phyloP scores from a whole-genome alignment of 306 rosid species.

The Comarum palustre region DNA sequence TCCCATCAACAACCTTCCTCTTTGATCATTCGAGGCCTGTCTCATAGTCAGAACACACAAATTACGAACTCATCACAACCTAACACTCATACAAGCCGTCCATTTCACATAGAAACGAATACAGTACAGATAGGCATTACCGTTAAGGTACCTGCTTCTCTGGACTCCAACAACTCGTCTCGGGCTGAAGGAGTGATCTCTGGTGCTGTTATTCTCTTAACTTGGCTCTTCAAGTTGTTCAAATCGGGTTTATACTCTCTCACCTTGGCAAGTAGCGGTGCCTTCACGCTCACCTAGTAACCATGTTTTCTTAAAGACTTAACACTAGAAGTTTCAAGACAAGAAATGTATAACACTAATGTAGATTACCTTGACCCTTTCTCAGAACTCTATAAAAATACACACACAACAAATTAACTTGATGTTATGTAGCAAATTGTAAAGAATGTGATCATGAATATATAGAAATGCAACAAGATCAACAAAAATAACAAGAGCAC shows the following conservation, averaged over 20 bases:
- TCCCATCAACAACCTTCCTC: constrained; percentile 51
- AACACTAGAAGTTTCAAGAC: too few species aligned
- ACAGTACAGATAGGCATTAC: constrained; percentile 28
- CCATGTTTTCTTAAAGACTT: too few species aligned
- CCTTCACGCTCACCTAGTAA: too few species aligned
- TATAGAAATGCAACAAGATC: too few species aligned
- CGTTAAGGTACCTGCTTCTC: constrained; percentile 37
- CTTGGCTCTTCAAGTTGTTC: constrained; percentile 45
- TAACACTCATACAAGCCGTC: background rate
- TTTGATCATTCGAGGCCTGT: constrained; percentile 55
- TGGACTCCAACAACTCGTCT: constrained; percentile 45
- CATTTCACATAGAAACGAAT: background rate
- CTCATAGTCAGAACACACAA: constrained; percentile 2
- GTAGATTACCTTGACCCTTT: too few species aligned
- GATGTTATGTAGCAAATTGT: too few species aligned
- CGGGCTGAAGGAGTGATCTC: constrained; percentile 30
- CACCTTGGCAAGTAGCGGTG: constrained; percentile 50
- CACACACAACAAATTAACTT: too few species aligned
- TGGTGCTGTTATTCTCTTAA: constrained; percentile 39
- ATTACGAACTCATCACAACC: background rate
- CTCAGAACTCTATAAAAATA: too few species aligned
- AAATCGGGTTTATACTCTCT: constrained; percentile 52
- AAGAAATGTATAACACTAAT: too few species aligned
- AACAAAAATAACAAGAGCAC: too few species aligned
- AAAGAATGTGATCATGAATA: too few species aligned